A percentile compares a stretch with the other conserved stretches of the same genome.
These are phyloP conservation scores for Paracoccidioides brasiliensis DNA, from an alignment of 2,329 filamentous ascomycete genomes.

Conservation along the genomic window DNA sequence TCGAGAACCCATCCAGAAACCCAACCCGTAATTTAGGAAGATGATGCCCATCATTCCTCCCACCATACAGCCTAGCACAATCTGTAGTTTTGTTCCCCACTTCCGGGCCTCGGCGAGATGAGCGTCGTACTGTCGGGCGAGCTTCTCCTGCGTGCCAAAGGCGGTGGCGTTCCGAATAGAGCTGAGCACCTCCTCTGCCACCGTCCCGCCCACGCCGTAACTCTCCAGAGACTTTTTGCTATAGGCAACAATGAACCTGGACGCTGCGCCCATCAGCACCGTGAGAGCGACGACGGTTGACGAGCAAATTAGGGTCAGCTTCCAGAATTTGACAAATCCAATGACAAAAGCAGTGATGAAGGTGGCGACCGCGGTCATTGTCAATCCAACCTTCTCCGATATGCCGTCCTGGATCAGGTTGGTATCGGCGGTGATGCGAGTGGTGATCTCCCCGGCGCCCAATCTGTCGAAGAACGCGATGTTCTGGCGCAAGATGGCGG, in stretches of 20 bases:
- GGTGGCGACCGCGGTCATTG: conserved; percentile 61
- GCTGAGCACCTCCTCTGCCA: conserved; percentile 89
- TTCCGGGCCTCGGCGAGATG: conserved; percentile 61
- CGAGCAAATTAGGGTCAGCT: conserved; percentile 73
- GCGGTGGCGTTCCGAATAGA: conserved; percentile 86
- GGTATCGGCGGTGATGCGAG: conserved; percentile 84
- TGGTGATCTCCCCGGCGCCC: conserved; percentile 85
- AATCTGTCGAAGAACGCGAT: conserved; percentile 90
- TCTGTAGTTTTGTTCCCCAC: conserved; percentile 65
- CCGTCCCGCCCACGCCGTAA: conserved; percentile 71
- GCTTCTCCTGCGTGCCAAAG: conserved; percentile 83
- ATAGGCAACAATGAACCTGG: conserved; percentile 63
- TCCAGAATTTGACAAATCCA: conserved; percentile 84
- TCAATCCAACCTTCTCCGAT: conserved; percentile 74
- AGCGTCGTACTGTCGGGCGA: conserved; percentile 72
- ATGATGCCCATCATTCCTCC: conserved; percentile 71
- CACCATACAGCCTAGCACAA: conserved; percentile 62
- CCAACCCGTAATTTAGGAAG: conserved; percentile 75
- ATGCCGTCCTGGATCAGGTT: conserved; percentile 90
- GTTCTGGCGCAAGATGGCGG: conserved; percentile 74
- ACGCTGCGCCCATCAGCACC: conserved; percentile 61
- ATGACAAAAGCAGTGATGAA: conserved; percentile 86
- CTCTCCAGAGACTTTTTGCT: conserved; percentile 65
- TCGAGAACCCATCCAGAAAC: conserved; percentile 75
- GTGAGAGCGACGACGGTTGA: conserved; percentile 71